Base-by-base conservation (phyloP, 805 yeast genomes). In the Sugiyamaella valdiviana region DNA sequence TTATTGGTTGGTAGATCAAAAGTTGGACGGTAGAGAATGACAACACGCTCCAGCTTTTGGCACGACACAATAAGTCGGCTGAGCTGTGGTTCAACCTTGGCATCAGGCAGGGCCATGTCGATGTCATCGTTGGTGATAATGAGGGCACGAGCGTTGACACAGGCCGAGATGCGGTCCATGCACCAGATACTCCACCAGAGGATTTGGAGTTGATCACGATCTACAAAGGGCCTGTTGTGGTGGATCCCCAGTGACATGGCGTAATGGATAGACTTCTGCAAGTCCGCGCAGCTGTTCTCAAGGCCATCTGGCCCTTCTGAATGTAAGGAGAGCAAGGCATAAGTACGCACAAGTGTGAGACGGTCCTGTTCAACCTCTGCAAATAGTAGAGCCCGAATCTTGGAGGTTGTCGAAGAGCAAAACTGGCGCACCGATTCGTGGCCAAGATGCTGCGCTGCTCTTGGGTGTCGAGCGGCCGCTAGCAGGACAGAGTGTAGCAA, bases 401-500 rank as follows among this genome's bases (percentile, higher is more conserved):
- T 70, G 48, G 66, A 52, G 40, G 65, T 57, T 9, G 64, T 55
- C 15, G 56, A 44, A 4, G 66, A 53, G 24, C 70, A 65, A 51
- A 65, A 66, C 44, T 60, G 60, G 20, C 64, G 57, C 23, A 67
- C 58, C 7, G 61, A 40, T 41, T 64, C 66, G 16, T 53, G 51
- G 9, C 58, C 61, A 4, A 70, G 50, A 32, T 57, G 59, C 29
- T 51, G 52, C 12, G 52, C 54, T 6, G 73, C 71, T 12, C 60
- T 56, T 1, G 67, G 66, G 48, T 74, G 74, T 16, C 74, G 58
- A 7, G 74, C 67, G 0, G 75, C 70, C 10, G 63, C 65, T 17
- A 74, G 56, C n/a, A 73, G 60, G 35, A 74, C 68, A 1, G 76
- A 73, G 48, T 73, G 74, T 16, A 68, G 50, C 24, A 73, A 60